These are phyloP conservation scores for Umbelopsis vinacea DNA, from an alignment of 192 early-diverging fungal genomes.

Conservation along the genomic window DNA sequence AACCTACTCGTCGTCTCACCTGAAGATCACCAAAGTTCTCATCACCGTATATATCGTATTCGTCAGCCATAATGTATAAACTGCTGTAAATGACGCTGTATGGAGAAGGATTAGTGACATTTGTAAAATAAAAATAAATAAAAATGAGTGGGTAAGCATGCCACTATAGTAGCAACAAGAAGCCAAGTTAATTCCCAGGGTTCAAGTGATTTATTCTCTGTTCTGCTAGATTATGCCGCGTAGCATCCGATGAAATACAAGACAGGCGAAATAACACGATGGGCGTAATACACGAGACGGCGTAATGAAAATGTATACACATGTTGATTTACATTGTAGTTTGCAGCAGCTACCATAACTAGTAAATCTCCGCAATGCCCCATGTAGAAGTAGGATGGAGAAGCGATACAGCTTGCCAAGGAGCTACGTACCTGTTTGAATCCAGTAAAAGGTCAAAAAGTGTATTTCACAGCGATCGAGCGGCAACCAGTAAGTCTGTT, in stretches of 20 bases:
- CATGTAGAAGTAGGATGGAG: not conserved
- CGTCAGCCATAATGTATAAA: constrained; percentile 30
- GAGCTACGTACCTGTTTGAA: too few species aligned
- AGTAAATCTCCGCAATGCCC: not conserved
- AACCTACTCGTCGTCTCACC: constrained; percentile 8
- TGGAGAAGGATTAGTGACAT: not conserved
- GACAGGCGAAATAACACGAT: not conserved
- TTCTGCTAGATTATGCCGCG: constrained; percentile 4
- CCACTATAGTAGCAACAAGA: too few species aligned
- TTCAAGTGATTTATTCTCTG: constrained; percentile 1
- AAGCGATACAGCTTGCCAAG: not conserved
- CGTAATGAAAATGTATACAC: constrained; percentile 4
- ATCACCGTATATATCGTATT: constrained; percentile 42
- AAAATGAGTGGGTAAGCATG: too few species aligned
- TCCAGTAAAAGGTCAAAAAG: too few species aligned
- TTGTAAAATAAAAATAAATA: too few species aligned
- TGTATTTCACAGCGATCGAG: too few species aligned
- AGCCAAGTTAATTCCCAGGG: not conserved
- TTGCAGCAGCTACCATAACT: not conserved
- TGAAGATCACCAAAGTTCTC: constrained; percentile 31
- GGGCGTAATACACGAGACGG: not conserved
- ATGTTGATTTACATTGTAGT: not conserved
- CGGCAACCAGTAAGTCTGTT: too few species aligned
- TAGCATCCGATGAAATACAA: not conserved
- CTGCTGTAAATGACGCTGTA: not conserved